Conservation (phyloP, 129 eudicot genomes). For the Chrysanthemum seticuspe region DNA sequence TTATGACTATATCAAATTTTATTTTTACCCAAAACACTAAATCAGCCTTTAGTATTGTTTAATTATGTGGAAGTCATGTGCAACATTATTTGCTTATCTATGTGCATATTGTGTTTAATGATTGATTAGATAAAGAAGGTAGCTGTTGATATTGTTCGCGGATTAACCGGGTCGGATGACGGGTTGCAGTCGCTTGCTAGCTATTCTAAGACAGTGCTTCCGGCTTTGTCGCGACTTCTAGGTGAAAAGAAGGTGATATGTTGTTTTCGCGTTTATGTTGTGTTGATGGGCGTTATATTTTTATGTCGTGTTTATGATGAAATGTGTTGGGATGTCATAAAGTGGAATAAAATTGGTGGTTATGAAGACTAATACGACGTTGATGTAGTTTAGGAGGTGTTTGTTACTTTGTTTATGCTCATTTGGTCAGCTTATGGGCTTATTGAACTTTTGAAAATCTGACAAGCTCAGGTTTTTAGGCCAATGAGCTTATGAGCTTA, state of each 20-base stretch:
- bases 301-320: not conserved
- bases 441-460: too few relatives aligned
- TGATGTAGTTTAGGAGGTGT: too few relatives aligned
- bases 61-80: not conserved
- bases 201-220: conserved; percentile 47
- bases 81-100: not conserved
- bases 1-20: not conserved
- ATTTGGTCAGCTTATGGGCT: too few relatives aligned
- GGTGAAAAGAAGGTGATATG: conserved; percentile 9
- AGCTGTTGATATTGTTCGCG: conserved; percentile 87
- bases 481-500: too few relatives aligned
- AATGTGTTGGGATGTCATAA: not conserved
- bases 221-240: conserved; percentile 17
- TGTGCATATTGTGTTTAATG: not conserved
- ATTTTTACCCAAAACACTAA: not conserved
- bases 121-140: conserved; percentile 65
- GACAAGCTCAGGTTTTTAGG: too few relatives aligned
- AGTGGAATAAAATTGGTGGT: not conserved
- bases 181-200: conserved; percentile 45
- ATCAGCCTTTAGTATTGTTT: not conserved
- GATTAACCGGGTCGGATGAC: conserved; percentile 41
- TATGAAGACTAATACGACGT: too few relatives aligned
- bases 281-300: not conserved
- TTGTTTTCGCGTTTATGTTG: not conserved
- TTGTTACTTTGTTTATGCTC: too few relatives aligned